Conservation (phyloP, 2,329 filamentous ascomycete species). For the Neopestalotiopsis sp. region DNA sequence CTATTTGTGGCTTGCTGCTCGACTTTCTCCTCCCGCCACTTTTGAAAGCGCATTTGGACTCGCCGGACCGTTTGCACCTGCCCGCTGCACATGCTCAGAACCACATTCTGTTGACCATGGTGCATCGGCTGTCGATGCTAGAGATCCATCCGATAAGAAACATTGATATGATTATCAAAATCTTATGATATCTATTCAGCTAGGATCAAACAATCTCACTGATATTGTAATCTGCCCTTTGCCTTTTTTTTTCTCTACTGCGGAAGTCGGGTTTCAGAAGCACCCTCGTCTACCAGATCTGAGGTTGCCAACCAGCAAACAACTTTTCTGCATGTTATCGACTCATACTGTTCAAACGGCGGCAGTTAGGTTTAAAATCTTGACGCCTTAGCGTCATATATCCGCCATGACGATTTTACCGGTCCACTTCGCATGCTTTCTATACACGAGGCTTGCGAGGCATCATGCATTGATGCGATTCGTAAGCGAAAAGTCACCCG, state of each 20-base stretch:
- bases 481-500: neutral
- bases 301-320: neutral
- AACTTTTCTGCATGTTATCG: neutral
- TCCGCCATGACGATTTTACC: neutral
- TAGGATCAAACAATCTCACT: neutral
- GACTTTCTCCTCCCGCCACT: neutral
- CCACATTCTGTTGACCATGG: neutral
- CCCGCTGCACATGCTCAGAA: neutral
- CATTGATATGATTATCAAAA: neutral
- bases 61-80: no score
- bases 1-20: neutral
- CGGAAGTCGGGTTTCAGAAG: neutral
- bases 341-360: conserved; percentile 1
- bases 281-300: neutral
- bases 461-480: neutral
- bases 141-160: neutral
- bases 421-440: conserved; percentile 2
- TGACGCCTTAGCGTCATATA: conserved; percentile 7
- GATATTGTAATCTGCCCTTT: neutral
- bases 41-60: neutral
- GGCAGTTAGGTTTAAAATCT: conserved; percentile 4
- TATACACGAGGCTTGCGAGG: neutral
- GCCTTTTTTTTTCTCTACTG: neutral
- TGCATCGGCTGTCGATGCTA: neutral
- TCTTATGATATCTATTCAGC: neutral